Conservation (phyloP, 208 protist genomes). For the Herpetomonas tarakana region DNA sequence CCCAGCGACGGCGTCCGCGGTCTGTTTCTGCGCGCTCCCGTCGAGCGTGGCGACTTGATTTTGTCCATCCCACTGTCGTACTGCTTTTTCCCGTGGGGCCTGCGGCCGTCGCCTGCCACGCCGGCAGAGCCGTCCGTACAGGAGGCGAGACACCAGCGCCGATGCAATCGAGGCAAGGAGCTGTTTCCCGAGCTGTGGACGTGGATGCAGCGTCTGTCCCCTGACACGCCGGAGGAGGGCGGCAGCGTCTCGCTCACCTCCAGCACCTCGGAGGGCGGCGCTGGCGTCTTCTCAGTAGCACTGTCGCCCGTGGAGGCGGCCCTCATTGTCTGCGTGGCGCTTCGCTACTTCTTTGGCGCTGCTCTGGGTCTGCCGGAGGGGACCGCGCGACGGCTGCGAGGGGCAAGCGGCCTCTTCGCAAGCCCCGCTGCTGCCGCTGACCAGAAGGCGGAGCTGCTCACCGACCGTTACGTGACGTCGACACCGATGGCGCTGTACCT, state of each 20-base stretch:
- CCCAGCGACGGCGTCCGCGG: constrained; percentile 58
- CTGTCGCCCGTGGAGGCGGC: constrained; percentile 76
- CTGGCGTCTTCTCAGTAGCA: not conserved
- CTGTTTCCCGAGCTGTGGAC: constrained; percentile 58
- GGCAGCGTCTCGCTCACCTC: constrained; percentile 36
- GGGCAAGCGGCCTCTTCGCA: not conserved
- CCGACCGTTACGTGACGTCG: constrained; percentile 46
- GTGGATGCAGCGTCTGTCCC: constrained; percentile 61
- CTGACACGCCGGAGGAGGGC: constrained; percentile 15
- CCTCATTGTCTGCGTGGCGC: constrained; percentile 40
- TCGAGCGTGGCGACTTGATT: constrained; percentile 39
- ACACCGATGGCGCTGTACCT: constrained; percentile 50
- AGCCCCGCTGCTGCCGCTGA: not conserved
- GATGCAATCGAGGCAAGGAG: constrained; percentile 43
- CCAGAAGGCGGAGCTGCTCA: constrained; percentile 2
- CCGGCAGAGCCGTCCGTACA: not conserved
- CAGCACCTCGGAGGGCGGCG: not conserved
- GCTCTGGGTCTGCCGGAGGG: constrained; percentile 19
- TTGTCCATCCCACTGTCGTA: constrained; percentile 51
- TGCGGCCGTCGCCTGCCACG: not conserved
- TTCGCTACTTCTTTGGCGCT: constrained; percentile 69
- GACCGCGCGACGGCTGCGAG: not conserved
- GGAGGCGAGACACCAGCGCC: constrained; percentile 17
- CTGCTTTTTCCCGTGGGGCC: constrained; percentile 49
- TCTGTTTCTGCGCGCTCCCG: constrained; percentile 24